Base-by-base conservation (phyloP, 805 yeast genomes). In the Nakazawaea ishiwadae region DNA sequence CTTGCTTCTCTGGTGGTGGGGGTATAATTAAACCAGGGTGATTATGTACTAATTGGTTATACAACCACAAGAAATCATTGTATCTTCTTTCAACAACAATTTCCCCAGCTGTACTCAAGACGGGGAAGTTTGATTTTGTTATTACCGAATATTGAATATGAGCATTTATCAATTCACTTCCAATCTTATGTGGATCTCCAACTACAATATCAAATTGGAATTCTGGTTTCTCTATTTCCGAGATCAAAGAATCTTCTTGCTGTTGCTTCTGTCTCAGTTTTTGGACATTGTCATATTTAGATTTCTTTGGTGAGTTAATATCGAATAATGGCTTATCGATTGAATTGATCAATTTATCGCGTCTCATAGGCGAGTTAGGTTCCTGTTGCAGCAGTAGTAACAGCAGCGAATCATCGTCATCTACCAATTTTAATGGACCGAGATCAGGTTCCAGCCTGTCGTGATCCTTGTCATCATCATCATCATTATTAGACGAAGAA, bases 1-100 rank as follows among this genome's bases (percentile, higher is more conserved):
- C 84, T 48, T 95, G 96, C 59, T 93, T 95, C 45, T 86, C 95
- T 0, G 97, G 90, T 4, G 98, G 97, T 1, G 98, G 96, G 1
- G 99, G 98, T 18, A 93, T 80, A 28, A 93, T 81, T 44, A 73
- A 71, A 1, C 99, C 99, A 27, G 96, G 95, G 55, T 93, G 89
- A 51, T 83, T 86, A 53, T 77, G 75, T 54, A 84, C 85, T 19
- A 93, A 66, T 51, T 90, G 96, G 49, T 86, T 87, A 59, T 89
- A 91, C 10, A 93, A 69, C 98, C 98, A 91, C 46, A 96, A 68
- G 62, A 93, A 91, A 60, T 93, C 99, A 40, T 81, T 77, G 60
- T 91, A 93, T 49, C 99, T 73, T 56, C 99, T 71, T 4, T 87
- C 75, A 0, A 90, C 97, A 9, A 69, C 63, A 0, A 71, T 63